Evolutionary conservation across 2,329 filamentous ascomycete species (phyloP), one percentile per base, ranked within the genome.

Genomic region (Ophiostoma montium): DNA sequence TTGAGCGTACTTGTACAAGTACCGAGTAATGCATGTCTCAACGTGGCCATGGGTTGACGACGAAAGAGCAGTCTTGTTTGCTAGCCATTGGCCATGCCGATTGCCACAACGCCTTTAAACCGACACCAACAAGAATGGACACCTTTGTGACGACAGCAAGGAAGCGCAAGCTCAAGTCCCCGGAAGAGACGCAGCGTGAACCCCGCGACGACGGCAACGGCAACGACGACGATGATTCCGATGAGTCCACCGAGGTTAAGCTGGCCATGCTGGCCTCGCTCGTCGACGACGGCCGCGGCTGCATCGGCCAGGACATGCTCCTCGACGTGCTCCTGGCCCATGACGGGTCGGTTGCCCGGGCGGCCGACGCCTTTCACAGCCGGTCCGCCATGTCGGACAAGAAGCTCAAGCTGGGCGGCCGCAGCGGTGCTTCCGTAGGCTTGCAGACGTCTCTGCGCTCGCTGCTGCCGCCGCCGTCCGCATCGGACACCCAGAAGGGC

Each of bases 181-280:
- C 48, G 58, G 51, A 56, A n/a, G n/a, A n/a, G 42, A 32, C 49
- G 7, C 39, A 35, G 6, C 42, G 35, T 1, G 16, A 50, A 33
- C 5, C 35, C 32, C 30, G 32, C 32, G 36, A 10, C 18, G n/a
- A 9, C 4, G n/a, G 2, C 15, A 5, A 16, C 41, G 18, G 23
- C 19, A 4, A 11, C 18, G 36, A 15, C 18, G 90, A 82, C 84
- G n/a, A 15, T 12, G 27, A 6, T 18, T 58, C 61, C 5, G 62
- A 64, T 16, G 75, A 79, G 15, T 81, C 84, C 1, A 98, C 92
- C 0, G 92, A 96, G 54, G 71, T 94, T 57, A 96, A 95, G 60
- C 67, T 98, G 13, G 88, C 88, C 1, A 69, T 94, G 1, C 68
- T 98, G 3, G 76, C 82, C 2, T 96, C 92, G 1, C 66, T 95